A percentile compares a stretch with the other conserved stretches of the same genome.
These are phyloP conservation scores for Vigna angularis DNA, from an alignment of 306 rosid species.

Conservation along the genomic window DNA sequence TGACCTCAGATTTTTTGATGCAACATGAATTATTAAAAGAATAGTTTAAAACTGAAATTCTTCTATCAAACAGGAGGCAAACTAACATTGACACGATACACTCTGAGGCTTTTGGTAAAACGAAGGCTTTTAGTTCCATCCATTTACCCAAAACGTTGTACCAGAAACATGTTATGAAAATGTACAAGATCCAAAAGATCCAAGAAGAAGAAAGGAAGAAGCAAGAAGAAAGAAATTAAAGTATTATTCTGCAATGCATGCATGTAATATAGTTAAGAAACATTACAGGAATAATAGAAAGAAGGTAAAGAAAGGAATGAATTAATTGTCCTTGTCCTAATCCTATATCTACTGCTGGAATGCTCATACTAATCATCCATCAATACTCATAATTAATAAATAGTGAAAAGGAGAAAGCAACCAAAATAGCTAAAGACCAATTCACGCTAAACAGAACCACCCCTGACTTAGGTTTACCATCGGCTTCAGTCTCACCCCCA, in stretches of 20 bases:
- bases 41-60: not conserved
- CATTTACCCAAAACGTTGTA: too few relatives aligned
- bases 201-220: not conserved
- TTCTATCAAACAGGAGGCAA: not conserved
- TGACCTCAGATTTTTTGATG: too few relatives aligned
- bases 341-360: not conserved
- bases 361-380: not conserved
- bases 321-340: conserved; percentile 8
- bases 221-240: not conserved
- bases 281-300: not conserved
- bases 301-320: not conserved
- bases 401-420: conserved; percentile 12
- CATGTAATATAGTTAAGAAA: not conserved
- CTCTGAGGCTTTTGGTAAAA: too few relatives aligned
- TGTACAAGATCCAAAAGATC: too few relatives aligned
- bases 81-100: not conserved
- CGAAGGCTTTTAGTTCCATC: not conserved
- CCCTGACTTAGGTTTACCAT: conserved; percentile 3
- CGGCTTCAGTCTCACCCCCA: not conserved
- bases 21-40: not conserved
- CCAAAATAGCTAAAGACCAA: not conserved
- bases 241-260: not conserved
- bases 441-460: not conserved
- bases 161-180: too few relatives aligned
- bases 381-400: too few relatives aligned